Evolutionary conservation across 192 early-diverging fungal species (phyloP), one percentile per base, ranked within the genome.

Genomic region (Diversispora eburnea): DNA sequence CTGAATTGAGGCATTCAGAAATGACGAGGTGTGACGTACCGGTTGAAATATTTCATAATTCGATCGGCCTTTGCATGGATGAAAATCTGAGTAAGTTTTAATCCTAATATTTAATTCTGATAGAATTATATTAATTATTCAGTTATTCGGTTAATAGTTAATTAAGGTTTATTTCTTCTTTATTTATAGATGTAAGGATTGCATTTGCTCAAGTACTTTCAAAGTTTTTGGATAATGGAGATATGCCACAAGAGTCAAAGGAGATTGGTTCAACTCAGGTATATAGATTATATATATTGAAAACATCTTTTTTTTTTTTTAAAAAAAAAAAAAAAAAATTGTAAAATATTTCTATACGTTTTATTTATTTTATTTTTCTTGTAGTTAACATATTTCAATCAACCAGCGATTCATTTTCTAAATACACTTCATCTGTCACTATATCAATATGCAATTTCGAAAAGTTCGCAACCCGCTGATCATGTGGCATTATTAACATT

Each of bases 181-280:
- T 56, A n/a, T 66, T 62, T 58, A 67, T 77, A 33, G 76, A 78
- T 41, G 75, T 79, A 66, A 67, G 85, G 25, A 74, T 78, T 1
- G 61, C 72, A 19, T 85, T 82, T 72, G 79, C 82, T 8, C 59
- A 78, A 13, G 77, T 77, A 0, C 55, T 87, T 20, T 42, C 79
- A 19, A 75, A 67, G 8, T 85, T 83, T 73, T 72, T 87, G 57
- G 75, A 77, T 5, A 67, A 76, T 8, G 75, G 47, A 41, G 55
- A 81, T 39, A n/a, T 47, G 56, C 42, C 70, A 61, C 10, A 47
- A 46, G 59, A 72, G 13, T 49, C 46, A 8, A 72, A 61, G 20
- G 58, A 72, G 25, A 39, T 8, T 5, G 68, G 48, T 22, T 10
- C 47, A 47, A 8, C 46, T 48, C 42, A 66, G 42, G 67, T 69